phyloP scores from a whole-genome alignment of 352 stramenopile species.

The Nannochloropsis limnetica region DNA sequence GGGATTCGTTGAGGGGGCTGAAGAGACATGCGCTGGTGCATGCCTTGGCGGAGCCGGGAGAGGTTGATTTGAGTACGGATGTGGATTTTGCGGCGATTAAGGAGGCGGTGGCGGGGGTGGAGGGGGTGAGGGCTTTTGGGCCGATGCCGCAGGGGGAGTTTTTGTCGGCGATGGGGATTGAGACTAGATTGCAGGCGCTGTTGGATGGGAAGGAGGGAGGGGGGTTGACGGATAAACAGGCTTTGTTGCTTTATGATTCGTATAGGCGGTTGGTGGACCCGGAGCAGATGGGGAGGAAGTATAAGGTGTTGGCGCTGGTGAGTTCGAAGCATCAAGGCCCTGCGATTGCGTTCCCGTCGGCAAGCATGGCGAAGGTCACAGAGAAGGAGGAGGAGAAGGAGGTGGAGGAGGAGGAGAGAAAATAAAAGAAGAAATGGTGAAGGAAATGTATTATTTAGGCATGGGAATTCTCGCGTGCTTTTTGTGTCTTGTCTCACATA shows the following conservation, averaged over 20 bases:
- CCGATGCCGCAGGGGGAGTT: slow-evolving; percentile 55
- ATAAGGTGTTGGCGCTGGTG: slow-evolving; percentile 46
- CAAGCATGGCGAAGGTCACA: not conserved
- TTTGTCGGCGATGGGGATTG: slow-evolving; percentile 53
- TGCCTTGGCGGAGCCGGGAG: slow-evolving; percentile 69
- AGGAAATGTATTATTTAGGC: not conserved
- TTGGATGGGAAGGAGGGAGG: slow-evolving; percentile 47
- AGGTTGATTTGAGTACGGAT: slow-evolving; percentile 66
- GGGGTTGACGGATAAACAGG: slow-evolving; percentile 50
- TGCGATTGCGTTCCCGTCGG: slow-evolving; percentile 42
- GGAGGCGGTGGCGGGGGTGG: slow-evolving; percentile 48
- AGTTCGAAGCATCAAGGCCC: slow-evolving; percentile 37
- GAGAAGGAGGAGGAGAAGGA: too few species aligned
- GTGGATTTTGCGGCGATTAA: slow-evolving; percentile 71
- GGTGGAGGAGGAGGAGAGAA: not conserved
- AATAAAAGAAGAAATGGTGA: not conserved
- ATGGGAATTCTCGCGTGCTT: not conserved
- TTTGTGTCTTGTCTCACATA: not conserved
- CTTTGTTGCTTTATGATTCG: slow-evolving; percentile 35
- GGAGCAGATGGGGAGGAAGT: slow-evolving; percentile 48
- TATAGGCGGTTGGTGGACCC: slow-evolving; percentile 46
- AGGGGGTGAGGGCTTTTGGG: slow-evolving; percentile 43
- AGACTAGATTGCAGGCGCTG: slow-evolving; percentile 49
- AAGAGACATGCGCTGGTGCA: slow-evolving; percentile 74
- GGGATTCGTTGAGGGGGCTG: slow-evolving; percentile 76